phyloP scores from a whole-genome alignment of 1,284 basidiomycete species.

The Testicularia cyperi region DNA sequence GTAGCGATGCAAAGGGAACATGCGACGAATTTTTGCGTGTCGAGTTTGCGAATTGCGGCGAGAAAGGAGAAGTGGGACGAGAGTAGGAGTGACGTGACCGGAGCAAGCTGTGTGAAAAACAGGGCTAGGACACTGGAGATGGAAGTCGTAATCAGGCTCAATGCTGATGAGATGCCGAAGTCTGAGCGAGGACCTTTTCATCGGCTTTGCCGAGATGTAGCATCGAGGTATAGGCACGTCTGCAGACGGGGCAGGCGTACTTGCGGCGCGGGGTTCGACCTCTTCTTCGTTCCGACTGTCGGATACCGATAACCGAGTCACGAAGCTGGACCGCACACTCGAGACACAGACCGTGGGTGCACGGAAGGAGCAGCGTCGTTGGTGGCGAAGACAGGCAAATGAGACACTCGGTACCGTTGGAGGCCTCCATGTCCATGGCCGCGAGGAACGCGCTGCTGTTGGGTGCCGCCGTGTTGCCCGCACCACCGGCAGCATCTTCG shows the following conservation, averaged over 20 bases:
- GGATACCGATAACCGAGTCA: conserved; percentile 49
- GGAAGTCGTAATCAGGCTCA: too few species aligned
- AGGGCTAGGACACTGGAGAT: too few species aligned
- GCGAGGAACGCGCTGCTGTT: background rate
- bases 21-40: too few species aligned
- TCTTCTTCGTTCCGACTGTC: conserved; percentile 45
- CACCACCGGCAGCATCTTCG: conserved; percentile 1
- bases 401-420: conserved; percentile 50
- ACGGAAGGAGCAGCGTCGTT: conserved; percentile 56
- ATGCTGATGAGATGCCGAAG: too few species aligned
- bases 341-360: conserved; percentile 57
- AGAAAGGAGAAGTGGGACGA: too few species aligned
- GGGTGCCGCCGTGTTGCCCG: background rate
- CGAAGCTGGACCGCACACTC: conserved; percentile 56
- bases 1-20: too few species aligned
- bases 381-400: conserved; percentile 54
- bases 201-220: conserved; percentile 46
- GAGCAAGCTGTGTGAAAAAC: too few species aligned
- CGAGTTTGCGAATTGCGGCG: too few species aligned
- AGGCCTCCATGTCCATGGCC: conserved; percentile 25
- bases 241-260: conserved; percentile 57
- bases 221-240: conserved; percentile 48
- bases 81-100: too few species aligned
- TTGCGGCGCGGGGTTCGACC: conserved; percentile 49
- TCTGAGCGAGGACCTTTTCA: conserved; percentile 46